Conservation (phyloP, 2,329 filamentous ascomycete genomes). For the Trichophaea hybrida region DNA sequence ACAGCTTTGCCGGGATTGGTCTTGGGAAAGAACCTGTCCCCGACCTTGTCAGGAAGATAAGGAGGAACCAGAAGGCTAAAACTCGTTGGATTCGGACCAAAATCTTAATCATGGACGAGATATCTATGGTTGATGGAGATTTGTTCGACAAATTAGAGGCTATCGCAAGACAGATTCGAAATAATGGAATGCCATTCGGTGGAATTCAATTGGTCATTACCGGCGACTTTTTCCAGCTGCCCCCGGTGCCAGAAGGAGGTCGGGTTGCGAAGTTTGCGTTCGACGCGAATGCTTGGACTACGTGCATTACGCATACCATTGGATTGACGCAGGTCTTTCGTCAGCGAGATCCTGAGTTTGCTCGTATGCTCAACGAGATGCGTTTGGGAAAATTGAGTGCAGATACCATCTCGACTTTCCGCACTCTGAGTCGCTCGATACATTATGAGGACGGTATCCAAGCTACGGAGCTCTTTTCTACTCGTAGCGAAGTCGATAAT, state of each 20-base stretch:
- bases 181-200: conserved; percentile 84
- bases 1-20: conserved; percentile 92
- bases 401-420: conserved; percentile 65
- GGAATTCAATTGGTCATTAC: conserved; percentile 93
- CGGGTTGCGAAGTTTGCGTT: conserved; percentile 78
- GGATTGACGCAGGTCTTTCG: conserved; percentile 91
- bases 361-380: conserved; percentile 95
- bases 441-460: conserved; percentile 59
- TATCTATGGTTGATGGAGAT: conserved; percentile 97
- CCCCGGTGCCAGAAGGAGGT: conserved; percentile 65
- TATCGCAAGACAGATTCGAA: conserved; percentile 70
- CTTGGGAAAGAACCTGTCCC: conserved; percentile 77
- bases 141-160: conserved; percentile 91
- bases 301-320: conserved; percentile 88
- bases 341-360: conserved; percentile 84
- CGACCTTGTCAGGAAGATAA: conserved; percentile 77
- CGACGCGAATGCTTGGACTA: conserved; percentile 80
- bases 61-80: conserved; percentile 73
- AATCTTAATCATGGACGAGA: conserved; percentile 78
- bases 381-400: conserved; percentile 66
- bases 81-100: conserved; percentile 80
- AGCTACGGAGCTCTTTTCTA: conserved; percentile 88
- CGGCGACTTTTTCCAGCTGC: conserved; percentile 94
- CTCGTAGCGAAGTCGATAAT: conserved; percentile 71
- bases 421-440: conserved; percentile 54